phyloP scores from a whole-genome alignment of 805 yeast genomes.

The Ogataea ganodermae region DNA sequence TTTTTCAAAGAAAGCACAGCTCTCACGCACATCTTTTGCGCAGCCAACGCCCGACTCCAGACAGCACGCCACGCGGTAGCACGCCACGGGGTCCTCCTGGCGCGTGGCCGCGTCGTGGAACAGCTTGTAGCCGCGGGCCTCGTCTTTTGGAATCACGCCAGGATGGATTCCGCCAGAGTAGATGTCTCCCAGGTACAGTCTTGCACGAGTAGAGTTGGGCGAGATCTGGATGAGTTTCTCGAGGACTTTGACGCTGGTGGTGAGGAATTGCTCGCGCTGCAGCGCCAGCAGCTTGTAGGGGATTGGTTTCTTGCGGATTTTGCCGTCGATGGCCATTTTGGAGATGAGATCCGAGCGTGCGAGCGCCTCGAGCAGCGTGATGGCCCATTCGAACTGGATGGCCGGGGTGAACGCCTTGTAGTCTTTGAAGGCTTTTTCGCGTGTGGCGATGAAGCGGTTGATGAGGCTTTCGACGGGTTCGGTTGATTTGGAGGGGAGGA shows the following conservation, averaged over 20 bases:
- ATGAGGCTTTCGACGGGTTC: constrained; percentile 30
- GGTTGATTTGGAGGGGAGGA: constrained; percentile 32
- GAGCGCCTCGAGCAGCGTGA: constrained; percentile 51
- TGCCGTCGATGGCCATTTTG: constrained; percentile 51
- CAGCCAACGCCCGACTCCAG: constrained; percentile 66
- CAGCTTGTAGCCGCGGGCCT: constrained; percentile 58
- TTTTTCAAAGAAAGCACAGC: constrained; percentile 54
- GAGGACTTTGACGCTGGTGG: constrained; percentile 59
- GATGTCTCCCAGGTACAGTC: constrained; percentile 60
- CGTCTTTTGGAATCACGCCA: constrained; percentile 52
- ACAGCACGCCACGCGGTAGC: constrained; percentile 71
- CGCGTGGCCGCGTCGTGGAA: constrained; percentile 58
- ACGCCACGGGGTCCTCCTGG: constrained; percentile 57
- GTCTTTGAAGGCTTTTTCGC: constrained; percentile 38
- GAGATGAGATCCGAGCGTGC: constrained; percentile 42
- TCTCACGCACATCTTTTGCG: constrained; percentile 43
- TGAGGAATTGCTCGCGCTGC: constrained; percentile 56
- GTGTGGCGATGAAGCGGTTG: constrained; percentile 30
- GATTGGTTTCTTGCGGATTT: constrained; percentile 40
- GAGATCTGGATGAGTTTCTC: constrained; percentile 52
- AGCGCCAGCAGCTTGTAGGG: constrained; percentile 46
- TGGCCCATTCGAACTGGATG: constrained; percentile 67
- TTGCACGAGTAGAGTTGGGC: constrained; percentile 55
- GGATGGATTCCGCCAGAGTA: constrained; percentile 54
- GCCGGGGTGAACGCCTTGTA: constrained; percentile 45